Conservation (phyloP, 2,329 filamentous ascomycete species). For the Penicillium fuscoglaucum region DNA sequence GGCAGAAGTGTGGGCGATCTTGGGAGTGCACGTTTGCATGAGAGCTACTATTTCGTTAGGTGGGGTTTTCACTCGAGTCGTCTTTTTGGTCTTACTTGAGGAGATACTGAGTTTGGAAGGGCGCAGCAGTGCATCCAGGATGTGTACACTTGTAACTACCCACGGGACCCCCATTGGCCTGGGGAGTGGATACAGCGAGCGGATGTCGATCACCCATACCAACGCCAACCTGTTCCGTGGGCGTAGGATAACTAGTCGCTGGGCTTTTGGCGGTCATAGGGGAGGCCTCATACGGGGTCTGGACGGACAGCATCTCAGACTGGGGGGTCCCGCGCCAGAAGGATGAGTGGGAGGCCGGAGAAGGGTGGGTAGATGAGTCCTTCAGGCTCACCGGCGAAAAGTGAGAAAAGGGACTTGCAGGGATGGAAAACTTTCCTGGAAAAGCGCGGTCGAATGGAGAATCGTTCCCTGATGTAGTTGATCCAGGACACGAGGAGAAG, state of each 20-base stretch:
- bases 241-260: conserved; percentile 42
- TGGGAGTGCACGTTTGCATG: conserved; percentile 63
- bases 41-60: conserved; percentile 37
- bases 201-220: conserved; percentile 26
- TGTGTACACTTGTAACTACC: conserved; percentile 55
- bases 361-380: conserved; percentile 38
- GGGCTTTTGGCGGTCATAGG: conserved; percentile 38
- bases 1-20: conserved; percentile 64
- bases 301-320: conserved; percentile 29
- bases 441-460: conserved; percentile 34
- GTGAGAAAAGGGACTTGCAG: conserved; percentile 39
- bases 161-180: conserved; percentile 29
- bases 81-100: conserved; percentile 54
- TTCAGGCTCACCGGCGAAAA: conserved; percentile 43
- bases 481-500: conserved; percentile 29
- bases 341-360: conserved; percentile 33
- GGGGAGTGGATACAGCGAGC: conserved; percentile 22
- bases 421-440: conserved; percentile 33
- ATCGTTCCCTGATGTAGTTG: conserved; percentile 29
- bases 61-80: neutral
- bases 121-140: conserved; percentile 57
- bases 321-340: conserved; percentile 33
- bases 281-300: conserved; percentile 32
- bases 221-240: conserved; percentile 35
- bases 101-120: conserved; percentile 66